Base-by-base conservation (phyloP, 2,329 filamentous ascomycete species). In the Claviceps spartinae region DNA sequence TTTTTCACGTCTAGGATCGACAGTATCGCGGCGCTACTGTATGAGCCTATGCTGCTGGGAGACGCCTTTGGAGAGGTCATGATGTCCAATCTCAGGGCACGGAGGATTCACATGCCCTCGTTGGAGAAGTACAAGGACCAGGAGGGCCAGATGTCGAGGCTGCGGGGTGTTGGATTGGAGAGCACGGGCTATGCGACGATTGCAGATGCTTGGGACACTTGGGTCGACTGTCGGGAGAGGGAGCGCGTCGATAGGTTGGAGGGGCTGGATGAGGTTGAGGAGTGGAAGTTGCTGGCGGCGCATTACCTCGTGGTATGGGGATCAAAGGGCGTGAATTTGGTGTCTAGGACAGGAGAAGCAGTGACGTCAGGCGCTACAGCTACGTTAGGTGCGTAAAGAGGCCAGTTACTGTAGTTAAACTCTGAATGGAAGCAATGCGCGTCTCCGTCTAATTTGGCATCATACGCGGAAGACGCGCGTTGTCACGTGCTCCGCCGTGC, bases 251-350 rank as follows among this genome's bases (percentile, higher is more conserved):
- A 90, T 57, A 68, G 71, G 11, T 65, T 96, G 26, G 90, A 98
- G 66, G 89, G 93, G 61, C 67, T 98, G 56, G 93, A 98, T 69
- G 93, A 98, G 68, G 77, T 96, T 24, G 93, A 98, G 68, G 93
- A 98, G 70, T 95, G 93, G 85, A 76, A 84, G 61, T 68, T 98
- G 59, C 68, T 98, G 59, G 87, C 89, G 1, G 80, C 78, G 57
- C 93, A 98, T 72, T 98, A 98, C 62, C 82, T 90, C 57, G 77
- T 98, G 44, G 83, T 82, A 4, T 97, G 91, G 91, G 93, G 83
- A 1, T 94, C 86, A 79, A 82, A 79, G 37, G 63, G 61, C n/a
- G 47, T 52, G 26, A 43, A 49, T 53, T n/a, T 20, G 30, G 47
- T 2, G 40, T 34, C 30, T 34, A 11, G 30, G 3, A 2, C 30